Conservation (phyloP, 441 rosid species). For the Metrosideros polymorpha region DNA sequence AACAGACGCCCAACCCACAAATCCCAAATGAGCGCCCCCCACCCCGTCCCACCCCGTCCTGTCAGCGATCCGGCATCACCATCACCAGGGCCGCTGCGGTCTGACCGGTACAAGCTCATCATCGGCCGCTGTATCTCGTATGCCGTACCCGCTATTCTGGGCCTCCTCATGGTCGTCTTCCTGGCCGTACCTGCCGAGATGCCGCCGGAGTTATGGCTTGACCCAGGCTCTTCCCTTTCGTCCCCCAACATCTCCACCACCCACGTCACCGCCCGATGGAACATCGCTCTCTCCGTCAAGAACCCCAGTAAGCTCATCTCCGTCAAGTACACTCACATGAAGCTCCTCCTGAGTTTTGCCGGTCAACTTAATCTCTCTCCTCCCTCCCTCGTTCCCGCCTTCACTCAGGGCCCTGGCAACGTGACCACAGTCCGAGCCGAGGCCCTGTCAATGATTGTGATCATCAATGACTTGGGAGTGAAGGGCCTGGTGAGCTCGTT, state of each 20-base stretch:
- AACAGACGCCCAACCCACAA: no score
- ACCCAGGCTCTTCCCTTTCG: neutral
- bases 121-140: accelerated
- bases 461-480: neutral
- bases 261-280: neutral
- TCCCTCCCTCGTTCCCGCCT: no score
- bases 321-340: no score
- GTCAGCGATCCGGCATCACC: neutral
- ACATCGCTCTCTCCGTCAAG: neutral
- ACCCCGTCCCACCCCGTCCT: neutral
- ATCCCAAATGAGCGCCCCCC: neutral
- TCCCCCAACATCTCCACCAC: neutral
- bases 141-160: neutral
- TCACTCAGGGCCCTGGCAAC: no score
- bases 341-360: no score
- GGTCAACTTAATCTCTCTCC: no score
- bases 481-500: neutral
- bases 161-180: neutral
- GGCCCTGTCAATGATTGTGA: neutral
- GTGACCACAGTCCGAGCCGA: neutral
- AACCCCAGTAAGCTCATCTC: neutral
- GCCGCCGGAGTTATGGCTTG: neutral
- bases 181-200: neutral
- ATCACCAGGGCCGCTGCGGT: neutral
- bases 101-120: neutral